phyloP scores from a whole-genome alignment of 768 basidiomycete species.

The Plicaturopsis crispa region DNA sequence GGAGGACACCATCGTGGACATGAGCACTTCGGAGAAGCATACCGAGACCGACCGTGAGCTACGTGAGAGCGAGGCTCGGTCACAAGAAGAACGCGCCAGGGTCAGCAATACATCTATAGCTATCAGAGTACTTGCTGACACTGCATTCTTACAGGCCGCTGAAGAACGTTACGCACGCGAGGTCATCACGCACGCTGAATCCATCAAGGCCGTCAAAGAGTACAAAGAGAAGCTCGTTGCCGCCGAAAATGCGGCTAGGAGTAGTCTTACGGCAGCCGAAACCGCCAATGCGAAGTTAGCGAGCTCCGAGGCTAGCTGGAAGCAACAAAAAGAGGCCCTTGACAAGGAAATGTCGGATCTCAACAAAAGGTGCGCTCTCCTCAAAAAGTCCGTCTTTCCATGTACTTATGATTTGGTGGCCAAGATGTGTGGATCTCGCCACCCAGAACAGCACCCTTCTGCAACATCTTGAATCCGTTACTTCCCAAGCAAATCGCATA shows the following conservation, averaged over 20 bases:
- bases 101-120: constrained; percentile 26
- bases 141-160: constrained; percentile 38
- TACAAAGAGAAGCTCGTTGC: constrained; percentile 56
- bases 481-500: constrained; percentile 76
- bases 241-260: constrained; percentile 45
- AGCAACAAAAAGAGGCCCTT: constrained; percentile 65
- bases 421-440: constrained; percentile 58
- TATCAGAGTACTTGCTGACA: neutral
- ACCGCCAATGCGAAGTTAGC: constrained; percentile 68
- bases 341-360: constrained; percentile 75
- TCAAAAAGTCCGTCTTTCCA: neutral
- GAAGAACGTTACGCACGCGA: constrained; percentile 79
- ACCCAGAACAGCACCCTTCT: constrained; percentile 74
- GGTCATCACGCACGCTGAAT: constrained; percentile 79
- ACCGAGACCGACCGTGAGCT: constrained; percentile 55
- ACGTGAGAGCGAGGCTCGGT: constrained; percentile 59
- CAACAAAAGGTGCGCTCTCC: constrained; percentile 47
- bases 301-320: constrained; percentile 75
- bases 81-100: constrained; percentile 63
- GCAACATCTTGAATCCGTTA: constrained; percentile 80
- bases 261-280: constrained; percentile 55
- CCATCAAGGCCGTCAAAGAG: constrained; percentile 62
- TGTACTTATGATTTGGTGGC: constrained; percentile 1
- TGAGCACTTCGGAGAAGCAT: constrained; percentile 66
- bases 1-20: constrained; percentile 76